Percentiles rank a stretch among this genome's conserved stretches.
These are phyloP conservation scores for Cordyceps fumosorosea DNA, from an alignment of 2,329 filamentous ascomycete species.

Conservation along the genomic window DNA sequence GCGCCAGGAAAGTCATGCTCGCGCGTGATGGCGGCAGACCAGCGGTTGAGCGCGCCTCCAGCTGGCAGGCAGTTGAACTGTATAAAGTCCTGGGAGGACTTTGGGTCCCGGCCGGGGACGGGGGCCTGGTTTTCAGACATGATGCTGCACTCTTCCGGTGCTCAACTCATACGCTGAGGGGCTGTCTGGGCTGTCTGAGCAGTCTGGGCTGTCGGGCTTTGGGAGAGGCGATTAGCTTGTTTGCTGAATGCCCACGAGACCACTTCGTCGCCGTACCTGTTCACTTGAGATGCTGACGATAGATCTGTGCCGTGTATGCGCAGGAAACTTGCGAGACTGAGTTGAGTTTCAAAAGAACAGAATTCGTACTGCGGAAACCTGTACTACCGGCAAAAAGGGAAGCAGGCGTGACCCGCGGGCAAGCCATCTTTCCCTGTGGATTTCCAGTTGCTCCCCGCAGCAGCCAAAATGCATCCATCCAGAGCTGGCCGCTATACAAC, in stretches of 20 bases:
- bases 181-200: too few relatives aligned
- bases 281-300: background rate
- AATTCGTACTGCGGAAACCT: too few relatives aligned
- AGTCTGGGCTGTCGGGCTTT: background rate
- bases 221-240: background rate
- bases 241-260: background rate
- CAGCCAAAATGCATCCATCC: too few relatives aligned
- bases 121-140: background rate
- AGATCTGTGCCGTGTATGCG: background rate
- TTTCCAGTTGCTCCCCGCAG: background rate
- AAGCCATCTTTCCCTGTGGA: background rate
- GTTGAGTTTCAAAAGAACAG: too few relatives aligned
- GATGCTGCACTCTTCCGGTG: background rate
- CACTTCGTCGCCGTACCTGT: background rate
- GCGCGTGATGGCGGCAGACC: constrained; percentile 74
- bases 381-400: background rate
- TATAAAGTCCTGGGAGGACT: constrained; percentile 45
- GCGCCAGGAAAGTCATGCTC: constrained; percentile 89
- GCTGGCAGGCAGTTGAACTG: constrained; percentile 46
- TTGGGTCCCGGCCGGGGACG: constrained; percentile 28
- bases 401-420: background rate
- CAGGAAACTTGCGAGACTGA: background rate
- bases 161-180: too few relatives aligned
- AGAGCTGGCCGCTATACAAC: too few relatives aligned
- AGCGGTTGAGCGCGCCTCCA: constrained; percentile 65